Conservation (phyloP, 768 basidiomycete genomes). For the Atractiella rhizophila region DNA sequence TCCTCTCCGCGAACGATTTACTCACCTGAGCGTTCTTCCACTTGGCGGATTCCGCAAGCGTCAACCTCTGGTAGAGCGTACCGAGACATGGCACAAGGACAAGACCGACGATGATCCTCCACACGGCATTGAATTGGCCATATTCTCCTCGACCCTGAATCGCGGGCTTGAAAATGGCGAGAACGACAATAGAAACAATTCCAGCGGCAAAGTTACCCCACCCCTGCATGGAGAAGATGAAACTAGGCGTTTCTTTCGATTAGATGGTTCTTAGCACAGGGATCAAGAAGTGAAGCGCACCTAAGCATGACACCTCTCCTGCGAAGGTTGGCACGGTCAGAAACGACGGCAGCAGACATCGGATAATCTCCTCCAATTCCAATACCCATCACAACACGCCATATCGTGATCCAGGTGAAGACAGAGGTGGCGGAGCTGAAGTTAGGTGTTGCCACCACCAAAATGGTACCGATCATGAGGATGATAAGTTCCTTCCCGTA, state of each 20-base stretch:
- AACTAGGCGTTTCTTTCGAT: background rate
- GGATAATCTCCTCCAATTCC: constrained; percentile 58
- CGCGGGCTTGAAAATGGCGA: constrained; percentile 36
- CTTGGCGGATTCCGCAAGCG: constrained; percentile 35
- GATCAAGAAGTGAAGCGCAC: too few species aligned
- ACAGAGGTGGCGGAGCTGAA: constrained; percentile 29
- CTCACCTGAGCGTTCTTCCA: constrained; percentile 14
- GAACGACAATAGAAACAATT: constrained; percentile 37
- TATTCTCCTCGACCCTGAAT: constrained; percentile 37
- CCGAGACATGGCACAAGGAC: constrained; percentile 49
- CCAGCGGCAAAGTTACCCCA: constrained; percentile 47
- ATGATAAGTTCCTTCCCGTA: constrained; percentile 58
- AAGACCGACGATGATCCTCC: constrained; percentile 49
- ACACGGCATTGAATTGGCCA: constrained; percentile 44
- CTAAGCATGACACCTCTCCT: constrained; percentile 48
- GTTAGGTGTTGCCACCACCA: constrained; percentile 38
- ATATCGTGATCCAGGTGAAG: constrained; percentile 38
- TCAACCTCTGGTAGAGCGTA: constrained; percentile 50
- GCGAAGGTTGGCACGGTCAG: constrained; percentile 36
- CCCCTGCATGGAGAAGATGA: constrained; percentile 28
- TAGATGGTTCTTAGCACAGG: constrained; percentile 31
- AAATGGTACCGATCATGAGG: constrained; percentile 51
- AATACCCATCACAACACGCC: constrained; percentile 46
- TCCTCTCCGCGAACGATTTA: too few species aligned
- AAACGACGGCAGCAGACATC: constrained; percentile 24